Evolutionary conservation across 2,329 filamentous ascomycete genomes (phyloP).

Genomic region (Davidsoniella australis): DNA sequence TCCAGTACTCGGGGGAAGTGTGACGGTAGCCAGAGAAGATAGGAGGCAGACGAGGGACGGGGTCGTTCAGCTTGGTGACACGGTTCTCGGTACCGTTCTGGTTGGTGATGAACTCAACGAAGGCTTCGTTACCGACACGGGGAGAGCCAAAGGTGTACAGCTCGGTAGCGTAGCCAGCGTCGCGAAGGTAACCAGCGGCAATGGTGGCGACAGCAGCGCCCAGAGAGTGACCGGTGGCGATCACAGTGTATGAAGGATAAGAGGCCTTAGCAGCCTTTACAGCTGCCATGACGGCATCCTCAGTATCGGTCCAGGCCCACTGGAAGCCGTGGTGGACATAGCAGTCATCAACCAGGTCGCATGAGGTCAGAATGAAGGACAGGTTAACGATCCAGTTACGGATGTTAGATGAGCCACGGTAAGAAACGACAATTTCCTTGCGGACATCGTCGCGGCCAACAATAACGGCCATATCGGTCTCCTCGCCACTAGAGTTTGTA

Average conservation of each 20-base stretch:
- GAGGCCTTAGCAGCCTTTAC: slow-evolving; percentile 26
- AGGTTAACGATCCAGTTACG: slow-evolving; percentile 46
- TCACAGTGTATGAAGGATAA: slow-evolving; percentile 34
- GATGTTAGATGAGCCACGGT: slow-evolving; percentile 40
- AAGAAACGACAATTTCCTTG: slow-evolving; percentile 38
- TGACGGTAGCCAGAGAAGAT: slow-evolving; percentile 44
- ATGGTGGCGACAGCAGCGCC: slow-evolving; percentile 48
- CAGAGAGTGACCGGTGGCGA: slow-evolving; percentile 52
- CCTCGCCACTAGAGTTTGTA: slow-evolving; percentile 19
- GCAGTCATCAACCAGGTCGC: slow-evolving; percentile 28
- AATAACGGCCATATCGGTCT: slow-evolving; percentile 32
- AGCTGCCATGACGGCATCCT: slow-evolving; percentile 23
- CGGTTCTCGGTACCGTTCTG: slow-evolving; percentile 40
- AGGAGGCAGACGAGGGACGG: slow-evolving; percentile 50
- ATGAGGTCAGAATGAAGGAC: slow-evolving; percentile 22
- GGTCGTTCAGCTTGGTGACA: slow-evolving; percentile 50
- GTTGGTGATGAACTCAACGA: slow-evolving; percentile 35
- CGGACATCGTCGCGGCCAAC: slow-evolving; percentile 31
- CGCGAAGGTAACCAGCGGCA: slow-evolving; percentile 38
- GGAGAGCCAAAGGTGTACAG: slow-evolving; percentile 53
- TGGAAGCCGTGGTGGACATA: slow-evolving; percentile 40
- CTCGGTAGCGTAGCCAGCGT: slow-evolving; percentile 24
- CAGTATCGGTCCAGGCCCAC: slow-evolving; percentile 39
- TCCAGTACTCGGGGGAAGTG: slow-evolving; percentile 53
- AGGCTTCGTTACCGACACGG: slow-evolving; percentile 40